Percentiles rank a stretch among this genome's conserved stretches.
These are phyloP conservation scores for Irpex rosettiformis DNA, from an alignment of 1,284 basidiomycete species.

Conservation along the genomic window DNA sequence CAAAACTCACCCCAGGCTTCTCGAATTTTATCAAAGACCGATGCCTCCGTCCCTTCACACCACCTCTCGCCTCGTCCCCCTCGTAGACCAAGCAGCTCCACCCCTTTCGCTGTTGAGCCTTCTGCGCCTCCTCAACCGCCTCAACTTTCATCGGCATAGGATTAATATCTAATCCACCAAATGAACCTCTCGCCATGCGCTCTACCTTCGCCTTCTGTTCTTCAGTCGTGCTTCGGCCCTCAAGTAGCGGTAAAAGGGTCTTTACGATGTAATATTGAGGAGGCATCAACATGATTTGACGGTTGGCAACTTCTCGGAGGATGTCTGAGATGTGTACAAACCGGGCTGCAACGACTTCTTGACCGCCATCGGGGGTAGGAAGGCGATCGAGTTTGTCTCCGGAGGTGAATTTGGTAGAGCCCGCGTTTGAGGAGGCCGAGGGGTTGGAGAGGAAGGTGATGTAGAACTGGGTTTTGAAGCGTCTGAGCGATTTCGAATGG, in stretches of 20 bases:
- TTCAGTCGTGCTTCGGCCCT: conserved; percentile 30
- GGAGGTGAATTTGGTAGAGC: conserved; percentile 35
- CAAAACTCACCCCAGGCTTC: conserved; percentile 42
- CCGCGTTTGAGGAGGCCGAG: conserved; percentile 21
- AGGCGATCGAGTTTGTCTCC: conserved; percentile 52
- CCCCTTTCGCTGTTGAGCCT: conserved; percentile 29
- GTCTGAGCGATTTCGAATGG: conserved; percentile 34
- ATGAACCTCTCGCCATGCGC: conserved; percentile 47
- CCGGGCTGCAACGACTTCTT: conserved; percentile 62
- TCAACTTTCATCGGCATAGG: conserved; percentile 35
- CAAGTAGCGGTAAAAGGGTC: conserved; percentile 37
- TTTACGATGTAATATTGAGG: conserved; percentile 68
- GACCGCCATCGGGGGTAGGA: conserved; percentile 65
- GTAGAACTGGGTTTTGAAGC: conserved; percentile 68
- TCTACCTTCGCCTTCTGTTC: conserved; percentile 44
- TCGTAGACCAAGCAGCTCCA: conserved; percentile 54
- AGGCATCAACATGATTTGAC: conserved; percentile 60
- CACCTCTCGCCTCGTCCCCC: conserved; percentile 64
- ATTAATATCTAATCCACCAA: conserved; percentile 59
- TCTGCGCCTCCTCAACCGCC: conserved; percentile 29
- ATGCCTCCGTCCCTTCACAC: conserved; percentile 53
- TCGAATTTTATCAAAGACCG: conserved; percentile 44
- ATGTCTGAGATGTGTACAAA: conserved; percentile 54
- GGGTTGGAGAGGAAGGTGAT: conserved; percentile 52
- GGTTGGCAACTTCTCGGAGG: conserved; percentile 45